phyloP scores from a whole-genome alignment of 2,329 filamentous ascomycete species.

The Epicoccum sorghinum region DNA sequence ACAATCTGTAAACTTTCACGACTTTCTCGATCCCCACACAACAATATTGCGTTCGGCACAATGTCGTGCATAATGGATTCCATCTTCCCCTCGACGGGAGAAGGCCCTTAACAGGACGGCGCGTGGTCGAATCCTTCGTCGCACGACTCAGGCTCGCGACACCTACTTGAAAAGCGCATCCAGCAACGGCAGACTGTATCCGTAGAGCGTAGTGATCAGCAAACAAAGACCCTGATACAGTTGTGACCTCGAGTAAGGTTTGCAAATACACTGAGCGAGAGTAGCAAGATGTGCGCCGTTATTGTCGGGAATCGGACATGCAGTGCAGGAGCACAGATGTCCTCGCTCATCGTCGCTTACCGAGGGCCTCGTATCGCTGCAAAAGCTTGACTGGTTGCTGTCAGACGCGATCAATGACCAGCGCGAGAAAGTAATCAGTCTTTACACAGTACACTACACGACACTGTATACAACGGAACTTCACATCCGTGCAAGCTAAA shows the following conservation, averaged over 20 bases:
- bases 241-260: neutral
- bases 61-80: neutral
- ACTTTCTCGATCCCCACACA: too few species aligned
- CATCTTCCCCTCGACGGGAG: neutral
- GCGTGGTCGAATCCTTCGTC: neutral
- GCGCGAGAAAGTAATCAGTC: neutral
- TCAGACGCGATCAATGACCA: neutral
- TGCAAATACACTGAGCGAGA: neutral
- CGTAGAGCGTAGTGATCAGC: neutral
- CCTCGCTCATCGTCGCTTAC: neutral
- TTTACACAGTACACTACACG: neutral
- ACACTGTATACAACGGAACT: neutral
- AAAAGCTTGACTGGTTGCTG: neutral
- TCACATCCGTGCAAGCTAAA: neutral
- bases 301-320: neutral
- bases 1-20: too few species aligned
- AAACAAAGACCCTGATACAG: neutral
- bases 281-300: neutral
- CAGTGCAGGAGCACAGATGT: neutral
- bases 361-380: neutral
- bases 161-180: neutral
- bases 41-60: neutral
- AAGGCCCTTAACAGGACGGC: neutral
- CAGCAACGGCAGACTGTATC: neutral
- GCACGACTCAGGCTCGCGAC: constrained; percentile 12